Percentiles rank a stretch among this genome's conserved stretches.
These are phyloP conservation scores for Phialophora verrucosa DNA, from an alignment of 2,329 filamentous ascomycete species.

Conservation along the genomic window DNA sequence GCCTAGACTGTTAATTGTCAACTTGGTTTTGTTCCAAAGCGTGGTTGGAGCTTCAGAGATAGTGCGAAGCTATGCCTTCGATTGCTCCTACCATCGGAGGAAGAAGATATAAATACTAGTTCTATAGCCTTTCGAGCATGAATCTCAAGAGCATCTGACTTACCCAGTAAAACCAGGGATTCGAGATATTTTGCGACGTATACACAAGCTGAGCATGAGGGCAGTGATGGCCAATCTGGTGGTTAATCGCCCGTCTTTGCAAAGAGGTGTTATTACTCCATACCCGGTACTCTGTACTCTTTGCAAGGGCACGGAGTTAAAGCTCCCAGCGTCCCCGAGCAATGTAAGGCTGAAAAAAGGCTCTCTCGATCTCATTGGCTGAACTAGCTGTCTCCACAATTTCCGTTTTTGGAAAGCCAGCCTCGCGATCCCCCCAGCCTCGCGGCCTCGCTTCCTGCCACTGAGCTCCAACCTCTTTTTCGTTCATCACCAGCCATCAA, in stretches of 20 bases:
- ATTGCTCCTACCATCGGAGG: not conserved
- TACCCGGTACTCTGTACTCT: not conserved
- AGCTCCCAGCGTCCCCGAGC: not conserved
- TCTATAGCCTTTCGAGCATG: not conserved
- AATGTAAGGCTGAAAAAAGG: not conserved
- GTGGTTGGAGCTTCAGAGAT: not conserved
- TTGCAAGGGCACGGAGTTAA: not conserved
- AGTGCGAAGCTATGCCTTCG: not conserved
- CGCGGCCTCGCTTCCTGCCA: constrained; percentile 17
- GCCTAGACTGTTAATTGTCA: not conserved
- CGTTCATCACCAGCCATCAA: constrained; percentile 26
- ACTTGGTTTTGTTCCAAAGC: not conserved
- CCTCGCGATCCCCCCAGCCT: constrained; percentile 2
- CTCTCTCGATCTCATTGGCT: not conserved
- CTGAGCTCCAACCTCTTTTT: constrained; percentile 21
- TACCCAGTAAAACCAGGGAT: constrained; percentile 8
- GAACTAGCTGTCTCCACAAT: not conserved
- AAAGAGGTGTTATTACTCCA: not conserved
- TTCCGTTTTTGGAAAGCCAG: constrained; percentile 10
- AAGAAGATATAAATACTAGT: not conserved
- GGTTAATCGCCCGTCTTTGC: not conserved
- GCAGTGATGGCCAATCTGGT: not conserved
- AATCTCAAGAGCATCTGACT: not conserved
- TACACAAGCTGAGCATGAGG: constrained; percentile 3
- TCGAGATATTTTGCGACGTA: constrained; percentile 21